Evolutionary conservation across 306 rosid genomes (phyloP).

Genomic region (Ormosia semicastrata): DNA sequence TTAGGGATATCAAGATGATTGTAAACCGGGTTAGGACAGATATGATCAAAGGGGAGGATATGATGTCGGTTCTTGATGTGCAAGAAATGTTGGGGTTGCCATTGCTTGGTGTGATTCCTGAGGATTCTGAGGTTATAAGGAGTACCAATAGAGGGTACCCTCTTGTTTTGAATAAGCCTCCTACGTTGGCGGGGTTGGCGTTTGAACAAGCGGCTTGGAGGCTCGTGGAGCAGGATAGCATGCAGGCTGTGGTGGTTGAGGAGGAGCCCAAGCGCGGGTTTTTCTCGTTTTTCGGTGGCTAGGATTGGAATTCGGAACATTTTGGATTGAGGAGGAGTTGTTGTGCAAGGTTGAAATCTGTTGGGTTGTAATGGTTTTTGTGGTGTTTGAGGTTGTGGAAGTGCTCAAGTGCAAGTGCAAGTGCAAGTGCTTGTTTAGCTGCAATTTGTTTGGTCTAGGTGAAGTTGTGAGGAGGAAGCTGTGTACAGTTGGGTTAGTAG

Average conservation of each 20-base stretch:
- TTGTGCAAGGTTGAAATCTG: neutral
- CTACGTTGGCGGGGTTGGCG: conserved; percentile 92
- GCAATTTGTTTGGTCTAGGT: neutral
- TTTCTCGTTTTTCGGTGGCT: conserved; percentile 94
- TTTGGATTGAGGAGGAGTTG: neutral
- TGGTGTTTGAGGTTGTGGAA: neutral
- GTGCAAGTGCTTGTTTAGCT: neutral
- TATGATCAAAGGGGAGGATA: conserved; percentile 95
- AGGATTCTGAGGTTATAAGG: conserved; percentile 85
- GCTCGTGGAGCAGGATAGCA: conserved; percentile 94
- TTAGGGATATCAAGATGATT: conserved; percentile 94
- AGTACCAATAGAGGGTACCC: conserved; percentile 96
- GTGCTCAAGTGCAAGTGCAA: neutral
- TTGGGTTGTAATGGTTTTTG: neutral
- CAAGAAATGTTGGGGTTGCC: conserved; percentile 96
- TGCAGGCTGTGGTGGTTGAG: conserved; percentile 91
- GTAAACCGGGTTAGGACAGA: conserved; percentile 94
- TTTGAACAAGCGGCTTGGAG: conserved; percentile 99
- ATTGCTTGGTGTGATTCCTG: conserved; percentile 82
- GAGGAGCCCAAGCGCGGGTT: conserved; percentile 93
- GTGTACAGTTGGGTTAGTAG: conserved; percentile 46
- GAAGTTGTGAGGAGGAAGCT: conserved; percentile 16
- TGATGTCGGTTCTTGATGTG: conserved; percentile 97
- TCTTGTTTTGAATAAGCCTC: conserved; percentile 85
- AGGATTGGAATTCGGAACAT: neutral